A percentile compares a stretch with the other conserved stretches of the same genome.
Conservation (phyloP, 1,139 yeast genomes). For the Debaryomyces sp. region DNA sequence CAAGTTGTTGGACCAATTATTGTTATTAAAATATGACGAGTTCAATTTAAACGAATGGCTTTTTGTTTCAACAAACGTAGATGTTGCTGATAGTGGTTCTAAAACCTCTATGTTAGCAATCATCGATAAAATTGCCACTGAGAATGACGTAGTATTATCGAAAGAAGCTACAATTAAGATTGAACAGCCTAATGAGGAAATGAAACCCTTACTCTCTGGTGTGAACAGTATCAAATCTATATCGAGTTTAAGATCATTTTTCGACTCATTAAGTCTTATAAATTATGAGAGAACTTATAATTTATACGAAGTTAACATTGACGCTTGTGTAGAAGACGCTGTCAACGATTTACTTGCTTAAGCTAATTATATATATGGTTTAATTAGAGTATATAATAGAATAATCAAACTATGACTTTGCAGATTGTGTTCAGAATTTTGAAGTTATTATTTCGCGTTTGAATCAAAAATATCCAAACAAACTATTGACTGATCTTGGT, state of each 20-base stretch:
- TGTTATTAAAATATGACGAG: slow-evolving; percentile 72
- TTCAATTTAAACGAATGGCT: slow-evolving; percentile 86
- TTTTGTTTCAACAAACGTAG: slow-evolving; percentile 72
- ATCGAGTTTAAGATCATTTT: slow-evolving; percentile 62
- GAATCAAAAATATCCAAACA: slow-evolving; percentile 1
- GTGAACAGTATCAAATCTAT: slow-evolving; percentile 45
- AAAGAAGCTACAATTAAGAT: slow-evolving; percentile 37
- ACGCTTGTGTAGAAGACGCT: slow-evolving; percentile 55
- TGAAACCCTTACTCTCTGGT: slow-evolving; percentile 52
- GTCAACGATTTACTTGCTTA: slow-evolving; percentile 44
- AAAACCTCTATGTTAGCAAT: slow-evolving; percentile 40
- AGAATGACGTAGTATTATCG: slow-evolving; percentile 39
- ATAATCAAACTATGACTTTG: not conserved
- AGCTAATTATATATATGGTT: not conserved
- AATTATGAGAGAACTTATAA: slow-evolving; percentile 75
- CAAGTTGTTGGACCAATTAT: slow-evolving; percentile 74
- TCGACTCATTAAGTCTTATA: slow-evolving; percentile 68
- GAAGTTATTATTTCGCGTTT: slow-evolving; percentile 4
- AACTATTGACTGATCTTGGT: not conserved
- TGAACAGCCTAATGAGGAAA: slow-evolving; percentile 23
- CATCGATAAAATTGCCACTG: slow-evolving; percentile 50
- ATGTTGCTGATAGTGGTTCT: slow-evolving; percentile 51
- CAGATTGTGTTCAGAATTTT: not conserved
- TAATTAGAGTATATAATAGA: not conserved
- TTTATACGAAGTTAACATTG: slow-evolving; percentile 50